These are phyloP conservation scores for Phoenix roebelenii DNA, from an alignment of 176 grass and related monocot species.

Conservation along the genomic window DNA sequence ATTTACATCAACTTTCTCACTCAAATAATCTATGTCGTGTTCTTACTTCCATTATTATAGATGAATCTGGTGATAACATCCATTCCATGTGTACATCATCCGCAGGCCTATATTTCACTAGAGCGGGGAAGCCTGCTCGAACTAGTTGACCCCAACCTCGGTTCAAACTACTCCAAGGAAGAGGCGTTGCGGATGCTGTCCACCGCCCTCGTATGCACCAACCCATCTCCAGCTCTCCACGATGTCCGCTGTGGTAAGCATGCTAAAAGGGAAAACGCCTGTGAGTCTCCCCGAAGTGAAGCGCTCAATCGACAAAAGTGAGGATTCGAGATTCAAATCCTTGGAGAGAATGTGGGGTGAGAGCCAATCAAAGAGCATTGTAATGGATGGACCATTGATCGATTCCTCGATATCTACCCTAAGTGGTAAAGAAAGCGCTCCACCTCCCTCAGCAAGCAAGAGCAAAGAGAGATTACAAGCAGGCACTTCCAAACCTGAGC, in stretches of 20 bases:
- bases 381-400: neutral
- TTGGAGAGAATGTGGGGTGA: neutral
- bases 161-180: slow-evolving; percentile 6
- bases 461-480: too few species aligned
- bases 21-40: too few species aligned
- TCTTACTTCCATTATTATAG: too few species aligned
- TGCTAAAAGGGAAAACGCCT: slow-evolving; percentile 10
- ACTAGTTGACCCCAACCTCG: slow-evolving; percentile 12
- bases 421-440: neutral
- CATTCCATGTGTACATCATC: neutral
- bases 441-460: too few species aligned
- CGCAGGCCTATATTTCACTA: slow-evolving; percentile 13
- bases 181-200: slow-evolving; percentile 16
- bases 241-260: slow-evolving; percentile 8
- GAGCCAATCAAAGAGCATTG: neutral
- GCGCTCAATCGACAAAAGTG: neutral
- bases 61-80: too few species aligned
- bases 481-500: too few species aligned
- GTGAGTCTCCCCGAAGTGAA: neutral
- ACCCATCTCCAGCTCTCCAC: slow-evolving; percentile 11
- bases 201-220: neutral
- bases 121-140: slow-evolving; percentile 9
- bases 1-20: too few species aligned
- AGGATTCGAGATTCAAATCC: slow-evolving; percentile 3
- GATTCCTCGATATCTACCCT: neutral